phyloP scores from a whole-genome alignment of 176 grass and related monocot species.

The Carex scoparia region DNA sequence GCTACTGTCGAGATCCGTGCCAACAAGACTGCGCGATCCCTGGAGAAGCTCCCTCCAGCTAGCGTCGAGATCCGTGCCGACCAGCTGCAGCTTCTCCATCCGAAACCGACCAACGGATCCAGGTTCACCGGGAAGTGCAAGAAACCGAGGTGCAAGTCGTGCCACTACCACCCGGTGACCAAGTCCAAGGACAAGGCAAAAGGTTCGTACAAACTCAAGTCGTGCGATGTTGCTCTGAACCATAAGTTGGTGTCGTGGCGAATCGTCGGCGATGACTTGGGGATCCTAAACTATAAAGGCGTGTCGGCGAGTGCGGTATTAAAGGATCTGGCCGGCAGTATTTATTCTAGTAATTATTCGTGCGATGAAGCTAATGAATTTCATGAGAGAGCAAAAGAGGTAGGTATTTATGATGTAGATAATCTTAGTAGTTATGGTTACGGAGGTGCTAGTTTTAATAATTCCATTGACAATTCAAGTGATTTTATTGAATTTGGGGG shows the following conservation, averaged over 20 bases:
- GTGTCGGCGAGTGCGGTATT: constrained; percentile 55
- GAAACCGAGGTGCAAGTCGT: constrained; percentile 38
- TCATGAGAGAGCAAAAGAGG: background rate
- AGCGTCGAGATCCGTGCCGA: background rate
- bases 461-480: constrained; percentile 15
- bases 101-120: constrained; percentile 44
- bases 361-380: constrained; percentile 17
- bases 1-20: background rate
- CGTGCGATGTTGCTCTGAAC: constrained; percentile 71
- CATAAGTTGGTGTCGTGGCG: constrained; percentile 74
- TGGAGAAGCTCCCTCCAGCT: constrained; percentile 16
- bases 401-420: background rate
- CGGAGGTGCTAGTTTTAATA: background rate
- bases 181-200: constrained; percentile 76
- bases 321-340: constrained; percentile 35
- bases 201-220: constrained; percentile 62
- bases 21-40: background rate
- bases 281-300: constrained; percentile 30
- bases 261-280: constrained; percentile 24
- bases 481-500: constrained; percentile 26
- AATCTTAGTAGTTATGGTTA: constrained; percentile 14
- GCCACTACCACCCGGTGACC: constrained; percentile 55
- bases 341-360: constrained; percentile 34
- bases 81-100: background rate
- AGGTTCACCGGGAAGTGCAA: constrained; percentile 53